Conservation (phyloP, 768 basidiomycete genomes). For the Baorangia bicolor region DNA sequence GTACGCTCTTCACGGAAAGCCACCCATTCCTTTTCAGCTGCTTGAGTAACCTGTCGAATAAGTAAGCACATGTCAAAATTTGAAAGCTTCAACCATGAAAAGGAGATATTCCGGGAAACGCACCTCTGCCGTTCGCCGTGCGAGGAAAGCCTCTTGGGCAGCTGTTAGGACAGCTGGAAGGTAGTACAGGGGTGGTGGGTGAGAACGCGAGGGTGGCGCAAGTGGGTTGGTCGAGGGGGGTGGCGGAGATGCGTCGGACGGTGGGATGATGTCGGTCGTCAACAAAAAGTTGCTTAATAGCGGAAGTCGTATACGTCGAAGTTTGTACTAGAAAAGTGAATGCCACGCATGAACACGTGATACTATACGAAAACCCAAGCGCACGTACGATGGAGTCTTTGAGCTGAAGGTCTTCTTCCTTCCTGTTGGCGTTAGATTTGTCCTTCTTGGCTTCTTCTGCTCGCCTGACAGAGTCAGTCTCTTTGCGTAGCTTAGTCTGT, state of each 20-base stretch:
- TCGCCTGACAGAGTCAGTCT: slow-evolving; percentile 82
- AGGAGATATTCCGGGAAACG: slow-evolving; percentile 11
- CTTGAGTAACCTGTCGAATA: slow-evolving; percentile 51
- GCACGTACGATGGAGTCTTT: slow-evolving; percentile 75
- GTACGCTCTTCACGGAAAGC: slow-evolving; percentile 61
- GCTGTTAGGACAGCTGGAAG: slow-evolving; percentile 68
- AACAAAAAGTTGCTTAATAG: slow-evolving; percentile 71
- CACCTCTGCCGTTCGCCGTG: slow-evolving; percentile 63
- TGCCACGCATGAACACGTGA: neutral
- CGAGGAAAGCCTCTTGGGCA: slow-evolving; percentile 67
- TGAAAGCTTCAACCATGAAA: neutral
- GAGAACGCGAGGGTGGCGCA: slow-evolving; percentile 53
- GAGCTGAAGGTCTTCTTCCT: slow-evolving; percentile 79
- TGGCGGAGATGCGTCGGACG: slow-evolving; percentile 32
- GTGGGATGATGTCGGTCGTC: slow-evolving; percentile 67
- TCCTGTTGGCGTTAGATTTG: slow-evolving; percentile 70
- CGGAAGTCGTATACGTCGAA: slow-evolving; percentile 69
- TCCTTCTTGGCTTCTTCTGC: slow-evolving; percentile 87
- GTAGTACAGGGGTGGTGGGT: slow-evolving; percentile 78
- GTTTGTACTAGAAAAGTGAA: slow-evolving; percentile 56
- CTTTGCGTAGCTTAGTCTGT: slow-evolving; percentile 80
- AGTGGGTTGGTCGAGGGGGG: slow-evolving; percentile 37
- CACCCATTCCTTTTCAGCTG: slow-evolving; percentile 67
- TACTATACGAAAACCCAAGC: neutral
- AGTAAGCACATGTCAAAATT: slow-evolving; percentile 1